Evolutionary conservation across 495 filamentous ascomycete genomes (phyloP), one percentile per base, ranked within the genome.

Genomic region (Eremomyces bilateralis): DNA sequence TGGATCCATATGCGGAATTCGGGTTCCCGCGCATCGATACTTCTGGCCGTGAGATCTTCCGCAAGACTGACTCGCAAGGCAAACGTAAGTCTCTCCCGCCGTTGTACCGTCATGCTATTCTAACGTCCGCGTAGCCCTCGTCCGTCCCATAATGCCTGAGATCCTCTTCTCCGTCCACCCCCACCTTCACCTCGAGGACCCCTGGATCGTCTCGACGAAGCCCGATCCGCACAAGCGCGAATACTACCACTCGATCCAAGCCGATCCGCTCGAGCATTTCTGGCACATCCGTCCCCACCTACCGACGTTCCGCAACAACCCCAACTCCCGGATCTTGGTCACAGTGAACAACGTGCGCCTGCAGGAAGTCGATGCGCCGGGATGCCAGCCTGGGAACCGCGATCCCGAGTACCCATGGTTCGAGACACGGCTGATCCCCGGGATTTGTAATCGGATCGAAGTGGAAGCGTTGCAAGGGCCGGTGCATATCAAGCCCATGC

Each of bases 311-410:
- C 62, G 71, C 12, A 55, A 64, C 17, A 57, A 65, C 32, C 65
- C 74, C 32, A 63, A 71, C 37, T 65, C 67, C 46, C 76, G 70
- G 41, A 42, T 76, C 28, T 69, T 79, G 43, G 71, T 80, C 30
- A 54, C 62, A 1, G 53, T 63, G 33, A 67, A 58, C 34, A 44
- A 45, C 21, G 42, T 34, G 16, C 33, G 46, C 13, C 18, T 51
- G 20, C 34, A 28, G 33, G 48, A 46, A 29, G 42, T 42, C 13
- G 42, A 43, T 32, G 34, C 15, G 22, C 12, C 4, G 29, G n/a
- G 32, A 22, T 21, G 34, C 33, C 31, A 38, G 40, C 15, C 25
- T 31, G 12, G 41, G 24, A 15, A 44, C 42, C 34, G 45, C 46
- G 33, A 35, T 16, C 4, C 11, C 5, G 24, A 16, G 33, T 4